Conservation (phyloP, 2,329 filamentous ascomycete genomes). For the Falciphora oryzae region DNA sequence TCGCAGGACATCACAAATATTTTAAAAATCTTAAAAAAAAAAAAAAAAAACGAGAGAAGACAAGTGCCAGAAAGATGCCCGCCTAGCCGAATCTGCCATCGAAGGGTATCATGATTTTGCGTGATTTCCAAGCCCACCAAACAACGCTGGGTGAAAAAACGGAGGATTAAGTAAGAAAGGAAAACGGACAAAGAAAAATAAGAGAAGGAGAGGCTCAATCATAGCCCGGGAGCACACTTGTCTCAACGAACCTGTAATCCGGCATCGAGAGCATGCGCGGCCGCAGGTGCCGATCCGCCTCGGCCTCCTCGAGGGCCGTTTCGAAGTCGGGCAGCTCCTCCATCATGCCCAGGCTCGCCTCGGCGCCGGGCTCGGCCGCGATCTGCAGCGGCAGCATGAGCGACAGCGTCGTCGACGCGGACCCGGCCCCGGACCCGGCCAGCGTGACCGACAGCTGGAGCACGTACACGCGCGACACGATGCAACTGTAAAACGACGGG, state of each 20-base stretch:
- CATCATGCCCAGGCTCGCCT: conserved; percentile 12
- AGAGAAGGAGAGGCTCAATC: conserved; percentile 2
- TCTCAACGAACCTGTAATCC: conserved; percentile 16
- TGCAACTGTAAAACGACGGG: conserved; percentile 54
- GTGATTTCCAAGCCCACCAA: not conserved
- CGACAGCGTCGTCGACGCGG: conserved; percentile 30
- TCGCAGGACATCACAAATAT: not conserved
- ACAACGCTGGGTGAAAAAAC: not conserved
- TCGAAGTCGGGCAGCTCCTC: conserved; percentile 44
- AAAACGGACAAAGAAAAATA: conserved; percentile 5
- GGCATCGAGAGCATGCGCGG: conserved; percentile 36
- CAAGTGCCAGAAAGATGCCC: not conserved
- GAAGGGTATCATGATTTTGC: not conserved
- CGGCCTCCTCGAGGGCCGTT: conserved; percentile 38
- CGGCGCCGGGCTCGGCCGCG: conserved; percentile 33
- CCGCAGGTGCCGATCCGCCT: conserved; percentile 36
- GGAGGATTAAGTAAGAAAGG: conserved; percentile 1
- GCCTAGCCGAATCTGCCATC: not conserved
- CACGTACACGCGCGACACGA: conserved; percentile 49
- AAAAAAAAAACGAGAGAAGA: not conserved
- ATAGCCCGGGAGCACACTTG: conserved; percentile 24
- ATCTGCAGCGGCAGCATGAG: conserved; percentile 47
- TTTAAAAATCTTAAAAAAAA: not conserved
- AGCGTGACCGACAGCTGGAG: conserved; percentile 39
- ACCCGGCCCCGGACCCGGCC: conserved; percentile 20